A percentile compares a stretch with the other conserved stretches of the same genome.
Evolutionary conservation across 2,329 filamentous ascomycete species (phyloP).

Genomic region (Penicillium sp.): DNA sequence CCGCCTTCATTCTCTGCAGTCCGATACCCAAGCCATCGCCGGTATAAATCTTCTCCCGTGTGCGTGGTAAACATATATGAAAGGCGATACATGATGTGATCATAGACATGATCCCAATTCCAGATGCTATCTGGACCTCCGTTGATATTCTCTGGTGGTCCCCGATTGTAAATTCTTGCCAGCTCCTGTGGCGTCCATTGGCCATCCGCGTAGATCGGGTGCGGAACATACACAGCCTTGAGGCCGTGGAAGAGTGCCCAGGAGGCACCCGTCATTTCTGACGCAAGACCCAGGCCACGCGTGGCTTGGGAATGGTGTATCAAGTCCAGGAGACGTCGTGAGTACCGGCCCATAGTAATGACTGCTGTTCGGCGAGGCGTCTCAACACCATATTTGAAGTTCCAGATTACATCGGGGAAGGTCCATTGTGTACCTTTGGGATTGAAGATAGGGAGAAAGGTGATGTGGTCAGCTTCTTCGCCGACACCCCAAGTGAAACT

Average conservation of each 20-base stretch:
- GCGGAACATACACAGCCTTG: constrained; percentile 69
- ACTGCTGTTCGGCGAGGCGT: constrained; percentile 22
- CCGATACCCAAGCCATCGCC: constrained; percentile 53
- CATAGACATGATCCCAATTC: constrained; percentile 31
- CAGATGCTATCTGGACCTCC: constrained; percentile 46
- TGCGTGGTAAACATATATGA: constrained; percentile 31
- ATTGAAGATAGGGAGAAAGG: constrained; percentile 23
- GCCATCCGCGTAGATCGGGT: constrained; percentile 59
- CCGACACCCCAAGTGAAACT: constrained; percentile 25
- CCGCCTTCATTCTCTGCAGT: constrained; percentile 21
- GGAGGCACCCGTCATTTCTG: constrained; percentile 75
- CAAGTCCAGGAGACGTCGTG: constrained; percentile 18
- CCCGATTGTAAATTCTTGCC: constrained; percentile 58
- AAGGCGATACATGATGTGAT: constrained; percentile 30
- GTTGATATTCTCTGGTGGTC: constrained; percentile 49
- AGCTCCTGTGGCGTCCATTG: constrained; percentile 57
- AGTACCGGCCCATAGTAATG: constrained; percentile 26
- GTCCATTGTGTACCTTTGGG: constrained; percentile 23
- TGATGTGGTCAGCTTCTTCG: constrained; percentile 25
- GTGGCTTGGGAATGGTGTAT: constrained; percentile 72
- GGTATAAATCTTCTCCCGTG: constrained; percentile 54
- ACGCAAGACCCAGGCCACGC: constrained; percentile 70
- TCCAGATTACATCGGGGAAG: constrained; percentile 22
- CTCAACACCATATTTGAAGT: constrained; percentile 16
- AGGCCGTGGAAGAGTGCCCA: constrained; percentile 73